A percentile compares a stretch with the other conserved stretches of the same genome.
Evolutionary conservation across 2,329 filamentous ascomycete genomes (phyloP).

Genomic region (Mycogone perniciosa): DNA sequence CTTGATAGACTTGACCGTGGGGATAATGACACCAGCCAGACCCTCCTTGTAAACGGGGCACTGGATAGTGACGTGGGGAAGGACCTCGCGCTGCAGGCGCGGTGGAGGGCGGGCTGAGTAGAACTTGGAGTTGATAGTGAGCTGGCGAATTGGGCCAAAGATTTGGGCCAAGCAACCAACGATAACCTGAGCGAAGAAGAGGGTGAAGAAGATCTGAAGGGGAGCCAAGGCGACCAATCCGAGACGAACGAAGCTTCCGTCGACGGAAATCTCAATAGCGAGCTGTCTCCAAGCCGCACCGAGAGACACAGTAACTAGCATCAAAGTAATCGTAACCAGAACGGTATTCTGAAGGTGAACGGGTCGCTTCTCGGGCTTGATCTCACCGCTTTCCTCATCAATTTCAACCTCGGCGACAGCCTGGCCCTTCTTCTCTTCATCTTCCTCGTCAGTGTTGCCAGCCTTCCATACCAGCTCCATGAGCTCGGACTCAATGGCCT

Average conservation of each 20-base stretch:
- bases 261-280: slow-evolving; percentile 61
- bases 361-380: slow-evolving; percentile 57
- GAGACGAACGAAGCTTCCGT: slow-evolving; percentile 55
- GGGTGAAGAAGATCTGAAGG: slow-evolving; percentile 71
- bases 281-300: slow-evolving; percentile 66
- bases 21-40: slow-evolving; percentile 64
- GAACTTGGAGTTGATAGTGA: slow-evolving; percentile 72
- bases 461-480: slow-evolving; percentile 72
- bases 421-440: slow-evolving; percentile 43
- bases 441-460: slow-evolving; percentile 47
- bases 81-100: slow-evolving; percentile 47
- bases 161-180: slow-evolving; percentile 69
- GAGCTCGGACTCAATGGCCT: slow-evolving; percentile 66
- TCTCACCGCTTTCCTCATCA: slow-evolving; percentile 65
- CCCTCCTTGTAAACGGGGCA: slow-evolving; percentile 88
- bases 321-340: slow-evolving; percentile 60
- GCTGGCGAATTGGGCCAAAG: slow-evolving; percentile 67
- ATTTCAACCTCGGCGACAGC: slow-evolving; percentile 48
- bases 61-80: slow-evolving; percentile 76
- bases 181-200: slow-evolving; percentile 76
- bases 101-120: slow-evolving; percentile 68
- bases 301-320: slow-evolving; percentile 58
- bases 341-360: slow-evolving; percentile 65
- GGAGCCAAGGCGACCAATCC: slow-evolving; percentile 61
- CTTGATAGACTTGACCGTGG: slow-evolving; percentile 72